These are phyloP conservation scores for Lignosus rhinocerotis DNA, from an alignment of 1,284 basidiomycete species.

Conservation along the genomic window DNA sequence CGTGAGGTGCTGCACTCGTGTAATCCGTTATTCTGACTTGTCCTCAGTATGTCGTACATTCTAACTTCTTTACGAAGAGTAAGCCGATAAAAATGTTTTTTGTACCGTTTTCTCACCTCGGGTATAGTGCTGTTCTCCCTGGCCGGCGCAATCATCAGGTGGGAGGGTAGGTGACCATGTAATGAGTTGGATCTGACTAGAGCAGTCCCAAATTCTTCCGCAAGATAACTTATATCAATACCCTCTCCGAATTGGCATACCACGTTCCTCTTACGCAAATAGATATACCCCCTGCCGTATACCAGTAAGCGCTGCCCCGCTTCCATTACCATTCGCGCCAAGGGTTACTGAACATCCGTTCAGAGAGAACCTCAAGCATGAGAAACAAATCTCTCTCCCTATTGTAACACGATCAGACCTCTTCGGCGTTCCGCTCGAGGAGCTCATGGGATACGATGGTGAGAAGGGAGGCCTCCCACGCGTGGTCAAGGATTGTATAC, in stretches of 20 bases:
- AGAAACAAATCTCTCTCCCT: conserved; percentile 66
- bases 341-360: conserved; percentile 6
- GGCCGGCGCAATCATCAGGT: conserved; percentile 84
- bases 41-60: conserved; percentile 77
- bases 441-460: conserved; percentile 79
- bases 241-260: conserved; percentile 72
- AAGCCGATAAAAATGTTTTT: conserved; percentile 24
- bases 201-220: conserved; percentile 83
- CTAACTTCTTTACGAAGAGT: conserved; percentile 88
- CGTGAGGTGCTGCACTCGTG: conserved; percentile 24
- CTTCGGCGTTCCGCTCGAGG: conserved; percentile 79
- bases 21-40: conserved; percentile 5
- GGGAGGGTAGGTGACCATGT: conserved; percentile 7
- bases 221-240: conserved; percentile 73
- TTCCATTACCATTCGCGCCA: conserved; percentile 4
- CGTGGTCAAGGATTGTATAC: conserved; percentile 76
- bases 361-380: conserved; percentile 76
- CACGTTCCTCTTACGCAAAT: conserved; percentile 82
- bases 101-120: neutral
- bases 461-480: conserved; percentile 79
- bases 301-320: conserved; percentile 51
- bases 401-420: conserved; percentile 56
- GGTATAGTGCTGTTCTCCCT: conserved; percentile 77
- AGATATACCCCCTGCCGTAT: conserved; percentile 79
- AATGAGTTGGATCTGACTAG: neutral